phyloP scores from a whole-genome alignment of 2,329 filamentous ascomycete species.

The Verticillium albo-atrum region DNA sequence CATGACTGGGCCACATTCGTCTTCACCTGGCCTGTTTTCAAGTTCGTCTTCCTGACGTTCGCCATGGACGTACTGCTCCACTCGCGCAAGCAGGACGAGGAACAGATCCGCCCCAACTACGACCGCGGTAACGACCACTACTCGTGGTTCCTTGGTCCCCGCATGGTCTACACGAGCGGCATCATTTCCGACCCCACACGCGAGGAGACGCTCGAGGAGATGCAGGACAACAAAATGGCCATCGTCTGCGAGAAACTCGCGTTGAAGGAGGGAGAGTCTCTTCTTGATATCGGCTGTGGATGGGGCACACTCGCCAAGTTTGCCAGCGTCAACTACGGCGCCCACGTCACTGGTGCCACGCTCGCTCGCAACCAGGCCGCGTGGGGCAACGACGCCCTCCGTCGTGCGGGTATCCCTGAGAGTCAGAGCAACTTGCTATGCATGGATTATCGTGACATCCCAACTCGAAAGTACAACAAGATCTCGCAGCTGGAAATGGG shows the following conservation, averaged over 20 bases:
- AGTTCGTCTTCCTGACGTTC: conserved; percentile 83
- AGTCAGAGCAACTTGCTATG: conserved; percentile 89
- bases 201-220: conserved; percentile 88
- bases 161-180: conserved; percentile 98
- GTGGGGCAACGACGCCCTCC: conserved; percentile 89
- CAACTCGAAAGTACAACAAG: conserved; percentile 63
- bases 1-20: conserved; percentile 97
- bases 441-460: conserved; percentile 96
- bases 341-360: conserved; percentile 81
- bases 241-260: conserved; percentile 95
- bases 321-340: conserved; percentile 87
- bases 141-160: conserved; percentile 94
- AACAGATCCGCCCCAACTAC: conserved; percentile 96
- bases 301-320: conserved; percentile 97
- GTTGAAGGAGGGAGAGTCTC: conserved; percentile 71
- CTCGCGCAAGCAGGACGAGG: conserved; percentile 90
- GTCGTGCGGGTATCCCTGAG: conserved; percentile 75
- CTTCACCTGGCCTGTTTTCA: conserved; percentile 82
- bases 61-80: conserved; percentile 90
- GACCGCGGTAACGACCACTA: conserved; percentile 98
- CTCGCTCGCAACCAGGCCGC: conserved; percentile 94
- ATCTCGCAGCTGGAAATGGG: conserved; percentile 98
- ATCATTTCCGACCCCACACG: conserved; percentile 82
- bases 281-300: conserved; percentile 95
- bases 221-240: conserved; percentile 96